Percentiles rank a stretch among this genome's conserved stretches.
phyloP scores from a whole-genome alignment of 75 land plant genomes.

The Cunninghamia lanceolata region DNA sequence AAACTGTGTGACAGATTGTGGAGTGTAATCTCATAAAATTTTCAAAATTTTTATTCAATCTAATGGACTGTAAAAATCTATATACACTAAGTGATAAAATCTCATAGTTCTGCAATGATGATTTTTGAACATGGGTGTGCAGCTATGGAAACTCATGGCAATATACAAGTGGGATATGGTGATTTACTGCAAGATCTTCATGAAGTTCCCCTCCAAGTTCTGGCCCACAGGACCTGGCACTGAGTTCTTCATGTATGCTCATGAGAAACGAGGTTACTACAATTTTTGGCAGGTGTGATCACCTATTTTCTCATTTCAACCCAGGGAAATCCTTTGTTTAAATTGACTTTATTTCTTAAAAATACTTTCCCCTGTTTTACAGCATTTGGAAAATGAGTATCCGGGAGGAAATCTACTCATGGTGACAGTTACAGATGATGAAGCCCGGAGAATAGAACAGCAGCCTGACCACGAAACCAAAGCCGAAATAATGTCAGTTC shows the following conservation, averaged over 20 bases:
- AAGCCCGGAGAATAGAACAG: slow-evolving; percentile 66
- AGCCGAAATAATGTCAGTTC: slow-evolving; percentile 61
- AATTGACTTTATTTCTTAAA: background rate
- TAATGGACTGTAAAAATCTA: background rate
- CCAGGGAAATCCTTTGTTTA: background rate
- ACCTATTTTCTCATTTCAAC: background rate
- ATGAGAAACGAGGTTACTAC: slow-evolving; percentile 80
- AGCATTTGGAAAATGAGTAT: slow-evolving; percentile 81
- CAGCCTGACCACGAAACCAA: slow-evolving; percentile 59
- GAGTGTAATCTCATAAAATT: background rate
- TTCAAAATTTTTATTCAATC: background rate
- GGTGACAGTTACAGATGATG: slow-evolving; percentile 81
- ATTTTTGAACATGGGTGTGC: slow-evolving; percentile 72
- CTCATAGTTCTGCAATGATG: slow-evolving; percentile 61
- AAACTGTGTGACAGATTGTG: no score
- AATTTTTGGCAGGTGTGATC: slow-evolving; percentile 75
- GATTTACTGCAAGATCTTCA: no score
- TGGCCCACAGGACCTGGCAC: slow-evolving; percentile 71
- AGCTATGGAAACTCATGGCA: slow-evolving; percentile 33
- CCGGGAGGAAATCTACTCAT: slow-evolving; percentile 69
- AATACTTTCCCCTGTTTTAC: background rate
- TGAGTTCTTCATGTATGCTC: slow-evolving; percentile 70
- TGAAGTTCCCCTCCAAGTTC: slow-evolving; percentile 20
- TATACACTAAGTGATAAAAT: slow-evolving; percentile 23
- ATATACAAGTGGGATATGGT: no score